These are phyloP conservation scores for Eucalyptus regnans DNA, from an alignment of 345 rosid species.

Conservation along the genomic window DNA sequence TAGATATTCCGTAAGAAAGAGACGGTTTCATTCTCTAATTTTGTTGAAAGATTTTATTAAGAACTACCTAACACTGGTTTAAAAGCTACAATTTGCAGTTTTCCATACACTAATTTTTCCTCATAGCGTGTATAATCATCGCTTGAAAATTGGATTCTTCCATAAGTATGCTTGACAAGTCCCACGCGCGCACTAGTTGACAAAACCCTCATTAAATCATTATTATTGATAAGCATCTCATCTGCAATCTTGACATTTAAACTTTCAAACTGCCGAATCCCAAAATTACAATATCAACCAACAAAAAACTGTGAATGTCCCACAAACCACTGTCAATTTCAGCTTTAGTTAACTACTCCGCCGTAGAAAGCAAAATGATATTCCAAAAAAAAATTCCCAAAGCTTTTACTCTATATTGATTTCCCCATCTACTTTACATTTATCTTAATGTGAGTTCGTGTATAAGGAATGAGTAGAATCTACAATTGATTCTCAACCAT, in stretches of 20 bases:
- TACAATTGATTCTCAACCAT: background rate
- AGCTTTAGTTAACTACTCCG: background rate
- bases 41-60: background rate
- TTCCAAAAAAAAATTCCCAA: background rate
- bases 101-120: background rate
- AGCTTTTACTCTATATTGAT: background rate
- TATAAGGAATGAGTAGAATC: background rate
- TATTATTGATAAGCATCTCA: background rate
- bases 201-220: background rate
- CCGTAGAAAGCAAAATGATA: background rate
- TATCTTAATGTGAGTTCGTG: background rate
- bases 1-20: background rate
- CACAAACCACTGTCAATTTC: background rate
- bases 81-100: background rate
- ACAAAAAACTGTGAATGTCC: background rate
- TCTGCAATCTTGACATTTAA: background rate
- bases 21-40: background rate
- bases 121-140: background rate
- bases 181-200: background rate
- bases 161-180: background rate
- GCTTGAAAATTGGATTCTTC: background rate
- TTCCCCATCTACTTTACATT: background rate
- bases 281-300: background rate
- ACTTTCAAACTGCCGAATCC: background rate
- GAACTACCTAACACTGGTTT: background rate